These are phyloP conservation scores for Medicago ruthenica DNA, from an alignment of 306 rosid genomes.

Conservation along the genomic window DNA sequence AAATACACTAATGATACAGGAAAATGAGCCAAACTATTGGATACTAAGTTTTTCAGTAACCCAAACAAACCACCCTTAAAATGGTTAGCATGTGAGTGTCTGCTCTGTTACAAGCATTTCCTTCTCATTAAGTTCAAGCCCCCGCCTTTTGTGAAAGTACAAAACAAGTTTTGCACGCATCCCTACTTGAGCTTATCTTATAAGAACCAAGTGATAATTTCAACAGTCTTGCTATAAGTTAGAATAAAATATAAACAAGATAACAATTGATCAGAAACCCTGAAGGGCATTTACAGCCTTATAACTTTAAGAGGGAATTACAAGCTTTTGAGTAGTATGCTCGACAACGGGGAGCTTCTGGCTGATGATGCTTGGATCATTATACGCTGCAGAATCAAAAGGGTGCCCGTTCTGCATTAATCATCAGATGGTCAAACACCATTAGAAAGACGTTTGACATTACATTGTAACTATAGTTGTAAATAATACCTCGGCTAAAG, in stretches of 20 bases:
- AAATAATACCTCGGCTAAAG: slow-evolving; percentile 11
- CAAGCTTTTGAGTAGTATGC: slow-evolving; percentile 77
- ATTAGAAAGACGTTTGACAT: slow-evolving; percentile 34
- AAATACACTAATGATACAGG: not conserved
- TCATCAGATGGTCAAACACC: slow-evolving; percentile 31
- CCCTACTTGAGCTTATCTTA: slow-evolving; percentile 33
- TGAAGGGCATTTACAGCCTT: slow-evolving; percentile 53
- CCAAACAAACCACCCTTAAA: not conserved
- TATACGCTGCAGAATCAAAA: slow-evolving; percentile 75
- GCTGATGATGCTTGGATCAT: slow-evolving; percentile 82
- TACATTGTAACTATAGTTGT: slow-evolving; percentile 13
- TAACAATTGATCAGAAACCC: slow-evolving; percentile 28
- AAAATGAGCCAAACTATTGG: slow-evolving; percentile 19
- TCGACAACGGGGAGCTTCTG: slow-evolving; percentile 72
- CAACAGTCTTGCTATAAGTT: slow-evolving; percentile 28
- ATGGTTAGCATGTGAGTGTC: not conserved
- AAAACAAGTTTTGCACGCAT: slow-evolving; percentile 16
- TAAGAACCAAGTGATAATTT: slow-evolving; percentile 36
- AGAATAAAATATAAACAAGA: slow-evolving; percentile 44
- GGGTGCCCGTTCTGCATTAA: slow-evolving; percentile 83
- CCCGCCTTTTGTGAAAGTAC: slow-evolving; percentile 17
- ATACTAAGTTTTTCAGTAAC: not conserved
- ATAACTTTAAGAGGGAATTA: slow-evolving; percentile 58
- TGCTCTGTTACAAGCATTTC: slow-evolving; percentile 11
- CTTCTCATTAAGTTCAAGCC: not conserved